These are phyloP conservation scores for Fomitiporia mediterranea DNA, from an alignment of 1,284 basidiomycete genomes.

Conservation along the genomic window DNA sequence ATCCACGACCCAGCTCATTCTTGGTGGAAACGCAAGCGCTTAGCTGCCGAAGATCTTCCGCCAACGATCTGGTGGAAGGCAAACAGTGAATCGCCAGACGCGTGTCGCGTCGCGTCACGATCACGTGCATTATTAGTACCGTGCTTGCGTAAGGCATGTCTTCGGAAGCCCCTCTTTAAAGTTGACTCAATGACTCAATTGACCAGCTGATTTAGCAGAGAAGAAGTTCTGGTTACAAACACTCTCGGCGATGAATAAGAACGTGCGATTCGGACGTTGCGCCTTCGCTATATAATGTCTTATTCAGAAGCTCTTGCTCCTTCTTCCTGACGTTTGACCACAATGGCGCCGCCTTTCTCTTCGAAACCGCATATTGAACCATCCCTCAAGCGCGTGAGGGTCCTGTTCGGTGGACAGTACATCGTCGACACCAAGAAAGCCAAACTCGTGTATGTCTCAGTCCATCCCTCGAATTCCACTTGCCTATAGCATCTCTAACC, in stretches of 20 bases:
- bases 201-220: no score
- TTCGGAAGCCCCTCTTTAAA: background rate
- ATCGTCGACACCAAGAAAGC: conserved; percentile 50
- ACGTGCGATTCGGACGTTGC: no score
- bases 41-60: background rate
- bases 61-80: background rate
- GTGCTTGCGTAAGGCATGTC: no score
- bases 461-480: background rate
- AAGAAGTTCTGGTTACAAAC: background rate
- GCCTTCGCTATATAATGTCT: no score
- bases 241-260: background rate
- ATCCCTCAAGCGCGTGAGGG: conserved; percentile 48
- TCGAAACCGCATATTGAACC: conserved; percentile 40
- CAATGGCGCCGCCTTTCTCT: conserved; percentile 33
- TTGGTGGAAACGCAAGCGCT: background rate
- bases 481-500: background rate
- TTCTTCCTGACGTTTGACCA: no score
- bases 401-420: conserved; percentile 46
- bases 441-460: conserved; percentile 50
- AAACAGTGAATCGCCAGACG: background rate
- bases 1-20: conserved; percentile 13
- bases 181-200: no score
- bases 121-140: conserved; percentile 8
- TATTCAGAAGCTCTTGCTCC: no score
- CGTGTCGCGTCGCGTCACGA: background rate